Base-by-base conservation (phyloP, 2,329 filamentous ascomycete species). In the Pyrenochaeta sp. region DNA sequence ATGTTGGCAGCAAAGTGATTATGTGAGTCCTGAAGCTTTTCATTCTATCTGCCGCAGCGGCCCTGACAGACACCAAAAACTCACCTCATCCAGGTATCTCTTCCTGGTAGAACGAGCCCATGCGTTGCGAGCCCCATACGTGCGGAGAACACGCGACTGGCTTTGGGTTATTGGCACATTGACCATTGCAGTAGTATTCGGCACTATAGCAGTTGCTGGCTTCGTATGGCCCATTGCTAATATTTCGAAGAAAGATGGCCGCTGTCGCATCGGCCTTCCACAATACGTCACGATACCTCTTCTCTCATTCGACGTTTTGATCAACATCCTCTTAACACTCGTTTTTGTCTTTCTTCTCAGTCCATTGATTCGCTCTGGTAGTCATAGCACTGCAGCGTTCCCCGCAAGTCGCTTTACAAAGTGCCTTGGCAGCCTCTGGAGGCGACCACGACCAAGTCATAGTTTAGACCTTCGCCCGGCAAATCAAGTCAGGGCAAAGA, bases 91-190 rank as follows among this genome's bases (percentile, higher is more conserved):
- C 18, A 74, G 73, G 63, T 78, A 79, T 48, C 54, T 78, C 4
- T 79, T 79, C 51, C 68, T 80, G 1, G 68, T 79, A 20, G 78
- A 80, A 52, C 66, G 78, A 20, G 69, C 71, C 9, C 77, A 79
- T 53, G 68, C 70, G 6, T 58, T 79, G 14, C 68, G 76, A 32
- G 63, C 71, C 6, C 67, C 73, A 0, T 70, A 72, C 51, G 60
- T 66, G 32, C 52, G 66, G 2, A 66, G 77, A 17, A 43, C 53
- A 5, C 58, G 63, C 11, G 75, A 78, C 45, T 66, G 64, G 48
- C 49, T 78, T 12, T 80, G 74, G 73, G 33, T 77, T 0, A 10
- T 48, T 7, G 69, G 71, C 21, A 72, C 73, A 41, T 42, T 63
- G 45, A 18, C 63, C 21, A 61, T 71, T 11, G 36, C 56, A 20